Evolutionary conservation across 257 asterid species (phyloP).

Genomic region (Jasminum sambac): DNA sequence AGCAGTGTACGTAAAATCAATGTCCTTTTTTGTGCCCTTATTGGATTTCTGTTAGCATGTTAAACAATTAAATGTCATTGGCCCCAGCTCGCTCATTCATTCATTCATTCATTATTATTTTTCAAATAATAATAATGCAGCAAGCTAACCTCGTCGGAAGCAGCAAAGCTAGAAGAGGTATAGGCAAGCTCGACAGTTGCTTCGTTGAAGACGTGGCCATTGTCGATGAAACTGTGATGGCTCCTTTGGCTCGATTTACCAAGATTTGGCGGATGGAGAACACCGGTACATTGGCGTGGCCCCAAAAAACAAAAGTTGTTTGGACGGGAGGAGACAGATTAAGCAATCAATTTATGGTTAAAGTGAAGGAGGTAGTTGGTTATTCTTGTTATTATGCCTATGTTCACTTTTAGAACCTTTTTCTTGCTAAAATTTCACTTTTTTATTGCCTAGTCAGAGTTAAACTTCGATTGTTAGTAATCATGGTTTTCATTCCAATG

Average conservation of each 20-base stretch:
- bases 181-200: constrained; percentile 63
- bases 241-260: constrained; percentile 75
- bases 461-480: background rate
- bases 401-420: too few species aligned
- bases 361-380: constrained; percentile 65
- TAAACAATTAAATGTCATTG: background rate
- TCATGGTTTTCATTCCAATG: background rate
- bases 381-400: background rate
- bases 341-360: constrained; percentile 46
- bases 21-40: background rate
- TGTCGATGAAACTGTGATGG: constrained; percentile 76
- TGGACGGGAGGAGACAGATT: constrained; percentile 95
- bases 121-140: constrained; percentile 47
- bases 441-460: too few species aligned
- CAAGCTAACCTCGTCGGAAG: constrained; percentile 34
- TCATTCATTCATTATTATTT: background rate
- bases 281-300: constrained; percentile 74
- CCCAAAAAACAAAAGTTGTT: constrained; percentile 69
- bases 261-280: constrained; percentile 98
- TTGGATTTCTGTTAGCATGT: background rate
- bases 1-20: constrained; percentile 36
- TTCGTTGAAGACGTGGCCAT: constrained; percentile 78
- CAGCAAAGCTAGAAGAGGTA: constrained; percentile 33
- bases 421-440: too few species aligned
- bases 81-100: background rate